Conservation (phyloP, 2,329 filamentous ascomycete species). For the Aureobasidium namibiae region DNA sequence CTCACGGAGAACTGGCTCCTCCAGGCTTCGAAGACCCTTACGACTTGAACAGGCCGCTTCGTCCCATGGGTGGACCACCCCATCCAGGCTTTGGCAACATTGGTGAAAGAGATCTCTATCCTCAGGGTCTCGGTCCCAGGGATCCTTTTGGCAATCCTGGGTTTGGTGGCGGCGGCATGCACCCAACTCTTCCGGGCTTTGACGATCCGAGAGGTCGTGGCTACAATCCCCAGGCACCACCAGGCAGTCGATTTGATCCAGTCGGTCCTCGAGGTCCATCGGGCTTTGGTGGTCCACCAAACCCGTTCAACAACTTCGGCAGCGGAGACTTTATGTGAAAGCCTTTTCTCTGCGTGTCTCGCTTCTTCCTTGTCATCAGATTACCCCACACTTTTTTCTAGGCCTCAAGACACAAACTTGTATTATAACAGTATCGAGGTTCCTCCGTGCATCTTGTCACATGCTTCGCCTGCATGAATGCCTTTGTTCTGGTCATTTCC, state of each 20-base stretch:
- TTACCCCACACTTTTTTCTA: not conserved
- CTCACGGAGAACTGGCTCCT: slow-evolving; percentile 67
- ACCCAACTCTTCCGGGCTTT: slow-evolving; percentile 88
- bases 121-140: slow-evolving; percentile 73
- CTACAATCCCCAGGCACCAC: slow-evolving; percentile 67
- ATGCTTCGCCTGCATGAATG: not conserved
- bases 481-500: not conserved
- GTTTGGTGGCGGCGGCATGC: slow-evolving; percentile 69
- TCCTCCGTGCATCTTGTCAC: not conserved
- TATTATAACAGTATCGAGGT: not conserved
- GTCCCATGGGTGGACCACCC: slow-evolving; percentile 39
- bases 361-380: not conserved
- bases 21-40: slow-evolving; percentile 92
- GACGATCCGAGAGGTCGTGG: slow-evolving; percentile 51
- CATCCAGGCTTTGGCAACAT: slow-evolving; percentile 43
- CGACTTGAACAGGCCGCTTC: slow-evolving; percentile 64
- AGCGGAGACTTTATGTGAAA: slow-evolving; percentile 49
- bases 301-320: slow-evolving; percentile 54
- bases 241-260: slow-evolving; percentile 87
- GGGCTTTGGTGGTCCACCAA: slow-evolving; percentile 40
- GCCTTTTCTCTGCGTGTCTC: not conserved
- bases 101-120: slow-evolving; percentile 81
- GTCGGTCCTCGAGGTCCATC: slow-evolving; percentile 60
- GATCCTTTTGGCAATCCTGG: slow-evolving; percentile 52
- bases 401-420: not conserved